These are phyloP conservation scores for Coemansia sp. DNA, from an alignment of 371 early-diverging fungal species.

Conservation along the genomic window DNA sequence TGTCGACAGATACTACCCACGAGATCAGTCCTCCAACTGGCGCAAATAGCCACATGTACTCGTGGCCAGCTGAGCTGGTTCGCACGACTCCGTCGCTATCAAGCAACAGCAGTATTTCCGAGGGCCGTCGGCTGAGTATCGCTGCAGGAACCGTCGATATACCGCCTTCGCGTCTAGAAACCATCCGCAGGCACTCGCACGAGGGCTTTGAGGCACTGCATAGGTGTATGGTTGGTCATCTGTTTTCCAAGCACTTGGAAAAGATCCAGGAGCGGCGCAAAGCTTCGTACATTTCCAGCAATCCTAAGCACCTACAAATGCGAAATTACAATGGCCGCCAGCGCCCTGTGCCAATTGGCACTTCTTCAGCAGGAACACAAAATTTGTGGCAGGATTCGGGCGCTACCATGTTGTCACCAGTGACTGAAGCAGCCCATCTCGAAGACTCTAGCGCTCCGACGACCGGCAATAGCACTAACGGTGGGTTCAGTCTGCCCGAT, in stretches of 20 bases:
- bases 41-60: slow-evolving; percentile 46
- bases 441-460: slow-evolving; percentile 26
- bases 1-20: slow-evolving; percentile 32
- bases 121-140: slow-evolving; percentile 49
- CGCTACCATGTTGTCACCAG: slow-evolving; percentile 35
- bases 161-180: slow-evolving; percentile 40
- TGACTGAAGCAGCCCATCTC: slow-evolving; percentile 30
- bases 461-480: slow-evolving; percentile 3
- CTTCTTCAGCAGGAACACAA: not conserved
- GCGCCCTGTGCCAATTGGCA: slow-evolving; percentile 8
- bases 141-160: slow-evolving; percentile 50
- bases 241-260: slow-evolving; percentile 49
- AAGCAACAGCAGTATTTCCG: slow-evolving; percentile 22
- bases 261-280: slow-evolving; percentile 46
- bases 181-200: slow-evolving; percentile 48
- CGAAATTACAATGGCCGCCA: not conserved
- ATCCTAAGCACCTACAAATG: not conserved
- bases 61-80: slow-evolving; percentile 38
- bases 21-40: slow-evolving; percentile 38
- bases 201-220: slow-evolving; percentile 49
- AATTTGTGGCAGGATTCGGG: slow-evolving; percentile 12
- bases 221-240: slow-evolving; percentile 45
- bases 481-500: not conserved
- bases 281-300: slow-evolving; percentile 20
- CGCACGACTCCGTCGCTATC: slow-evolving; percentile 16